These are phyloP conservation scores for Castanopsis chinensis DNA, from an alignment of 306 rosid genomes.

Conservation along the genomic window DNA sequence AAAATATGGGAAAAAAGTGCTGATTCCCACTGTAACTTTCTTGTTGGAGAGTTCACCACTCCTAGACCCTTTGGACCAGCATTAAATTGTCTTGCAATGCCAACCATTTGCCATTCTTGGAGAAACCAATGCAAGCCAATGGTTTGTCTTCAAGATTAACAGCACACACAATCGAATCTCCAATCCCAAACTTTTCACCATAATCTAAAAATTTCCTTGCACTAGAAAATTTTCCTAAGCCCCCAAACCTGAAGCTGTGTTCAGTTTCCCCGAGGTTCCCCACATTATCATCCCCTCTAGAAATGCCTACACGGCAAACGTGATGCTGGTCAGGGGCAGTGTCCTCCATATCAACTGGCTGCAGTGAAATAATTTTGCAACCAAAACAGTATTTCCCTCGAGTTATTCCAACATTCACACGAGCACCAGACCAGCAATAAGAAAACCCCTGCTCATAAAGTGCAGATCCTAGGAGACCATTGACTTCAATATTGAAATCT, in stretches of 20 bases:
- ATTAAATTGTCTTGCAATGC: constrained; percentile 38
- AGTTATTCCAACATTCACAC: constrained; percentile 45
- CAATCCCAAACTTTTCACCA: constrained; percentile 56
- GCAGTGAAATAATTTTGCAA: constrained; percentile 40
- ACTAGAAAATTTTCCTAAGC: constrained; percentile 40
- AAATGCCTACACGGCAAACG: constrained; percentile 52
- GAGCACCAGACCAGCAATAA: constrained; percentile 62
- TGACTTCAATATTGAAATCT: constrained; percentile 43
- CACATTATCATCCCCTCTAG: constrained; percentile 46
- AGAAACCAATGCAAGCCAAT: constrained; percentile 49
- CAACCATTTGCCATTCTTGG: constrained; percentile 57
- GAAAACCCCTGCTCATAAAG: constrained; percentile 54
- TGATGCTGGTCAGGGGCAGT: constrained; percentile 35
- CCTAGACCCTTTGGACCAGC: constrained; percentile 39
- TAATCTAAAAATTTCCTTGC: constrained; percentile 36
- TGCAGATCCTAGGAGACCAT: constrained; percentile 39
- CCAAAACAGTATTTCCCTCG: constrained; percentile 58
- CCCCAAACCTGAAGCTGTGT: constrained; percentile 56
- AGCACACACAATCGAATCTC: constrained; percentile 50
- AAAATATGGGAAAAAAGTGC: constrained; percentile 55
- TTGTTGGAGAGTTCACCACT: constrained; percentile 22
- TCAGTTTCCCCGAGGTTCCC: constrained; percentile 53
- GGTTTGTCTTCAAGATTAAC: constrained; percentile 51
- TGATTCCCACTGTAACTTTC: constrained; percentile 28
- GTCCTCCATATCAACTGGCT: constrained; percentile 39